A percentile compares a stretch with the other conserved stretches of the same genome.
phyloP scores from a whole-genome alignment of 2,329 filamentous ascomycete genomes.

The Cordyceps pruinosa region DNA sequence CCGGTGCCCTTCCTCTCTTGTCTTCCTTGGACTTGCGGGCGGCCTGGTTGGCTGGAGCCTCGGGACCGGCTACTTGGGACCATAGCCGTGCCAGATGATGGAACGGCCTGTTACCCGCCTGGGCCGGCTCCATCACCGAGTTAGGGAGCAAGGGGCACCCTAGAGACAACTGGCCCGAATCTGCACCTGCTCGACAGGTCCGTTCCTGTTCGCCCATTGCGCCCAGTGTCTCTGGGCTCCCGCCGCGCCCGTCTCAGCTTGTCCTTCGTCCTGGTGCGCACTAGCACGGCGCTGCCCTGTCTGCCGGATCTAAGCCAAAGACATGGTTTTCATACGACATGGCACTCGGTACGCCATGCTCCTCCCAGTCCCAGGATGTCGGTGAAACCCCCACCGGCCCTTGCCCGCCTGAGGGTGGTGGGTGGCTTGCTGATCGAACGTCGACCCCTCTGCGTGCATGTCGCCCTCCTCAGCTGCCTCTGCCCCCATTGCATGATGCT shows the following conservation, averaged over 20 bases:
- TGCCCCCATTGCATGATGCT: not conserved
- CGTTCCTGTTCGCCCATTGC: too few species aligned
- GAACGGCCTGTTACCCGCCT: too few species aligned
- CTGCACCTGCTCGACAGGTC: too few species aligned
- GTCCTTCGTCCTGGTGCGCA: not conserved
- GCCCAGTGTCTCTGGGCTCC: too few species aligned
- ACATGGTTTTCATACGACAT: not conserved
- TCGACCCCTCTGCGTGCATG: not conserved
- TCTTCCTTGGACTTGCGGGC: not conserved
- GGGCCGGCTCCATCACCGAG: too few species aligned
- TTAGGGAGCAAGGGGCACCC: too few species aligned
- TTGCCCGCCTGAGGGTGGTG: not conserved
- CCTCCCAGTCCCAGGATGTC: not conserved
- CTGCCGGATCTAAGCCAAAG: conserved; percentile 2
- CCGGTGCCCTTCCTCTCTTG: not conserved
- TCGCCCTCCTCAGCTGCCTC: not conserved
- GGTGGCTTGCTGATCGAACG: conserved; percentile 6
- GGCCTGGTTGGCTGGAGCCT: not conserved
- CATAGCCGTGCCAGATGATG: not conserved
- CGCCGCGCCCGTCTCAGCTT: not conserved
- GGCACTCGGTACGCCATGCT: not conserved
- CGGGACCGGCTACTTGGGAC: not conserved
- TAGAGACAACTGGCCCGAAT: too few species aligned
- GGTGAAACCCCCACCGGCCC: conserved; percentile 4
- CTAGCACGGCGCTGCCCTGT: not conserved